Evolutionary conservation across 768 basidiomycete genomes (phyloP), one percentile per base, ranked within the genome.

Genomic region (Tulasnella sp.): DNA sequence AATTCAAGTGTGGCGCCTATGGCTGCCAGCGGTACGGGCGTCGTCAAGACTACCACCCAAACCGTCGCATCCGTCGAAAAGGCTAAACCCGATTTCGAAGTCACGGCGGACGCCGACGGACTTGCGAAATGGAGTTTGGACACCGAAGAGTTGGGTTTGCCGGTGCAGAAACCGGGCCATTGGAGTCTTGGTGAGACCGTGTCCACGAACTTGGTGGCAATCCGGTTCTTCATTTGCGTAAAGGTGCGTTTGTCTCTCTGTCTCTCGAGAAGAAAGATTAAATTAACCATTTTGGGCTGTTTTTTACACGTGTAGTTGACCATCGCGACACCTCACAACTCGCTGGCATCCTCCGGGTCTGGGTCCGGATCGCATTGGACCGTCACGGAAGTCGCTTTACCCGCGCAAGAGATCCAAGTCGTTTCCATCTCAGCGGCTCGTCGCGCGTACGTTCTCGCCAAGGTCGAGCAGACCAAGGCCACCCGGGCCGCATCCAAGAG

Each of bases 131-230:
- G 64, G 64, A 22, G 64, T 65, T 65, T 40, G 39, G 34, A 40
- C 34, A 65, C 64, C 64, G 19, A 65, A n/a, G 64, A 65, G 90
- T 91, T 89, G 90, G 91, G 16, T 84, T 86, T 40, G 79, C 84
- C 69, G 19, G 52, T 32, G 52, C 52, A 59, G 32, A 89, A 88
- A 77, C 86, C 89, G 35, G 87, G 85, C 76, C 86, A 89, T 22
- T 94, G 92, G 90, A 85, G 90, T 9, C 85, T 90, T 72, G 92
- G 92, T 12, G 91, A 92, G 82, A 89, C 90, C 34, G 85, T 91
- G 75, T 82, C 84, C 75, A 89, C 89, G 47, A 83, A 86, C 67
- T 79, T 89, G 75, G 87, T 85, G 16, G 84, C 85, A 68, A 85
- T 92, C 69, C 85, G 84, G 78, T 94, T 91, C 79, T 87, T 88